These are phyloP conservation scores for Globomyces sp. DNA, from an alignment of 371 early-diverging fungal genomes.

Conservation along the genomic window DNA sequence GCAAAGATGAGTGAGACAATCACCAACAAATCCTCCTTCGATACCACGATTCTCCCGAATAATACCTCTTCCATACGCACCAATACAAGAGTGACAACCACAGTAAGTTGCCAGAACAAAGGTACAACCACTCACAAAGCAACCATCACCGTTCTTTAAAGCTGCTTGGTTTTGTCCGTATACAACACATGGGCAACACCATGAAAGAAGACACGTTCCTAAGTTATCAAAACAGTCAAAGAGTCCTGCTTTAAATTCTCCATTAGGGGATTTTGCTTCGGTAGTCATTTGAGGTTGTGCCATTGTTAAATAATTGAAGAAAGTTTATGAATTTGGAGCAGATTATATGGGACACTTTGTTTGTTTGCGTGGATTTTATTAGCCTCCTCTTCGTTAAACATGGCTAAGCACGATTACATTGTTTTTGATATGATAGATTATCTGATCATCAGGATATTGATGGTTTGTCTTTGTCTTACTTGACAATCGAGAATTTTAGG, in stretches of 20 bases:
- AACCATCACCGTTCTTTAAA: background rate
- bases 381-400: too few species aligned
- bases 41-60: background rate
- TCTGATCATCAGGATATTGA: too few species aligned
- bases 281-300: background rate
- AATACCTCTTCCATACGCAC: background rate
- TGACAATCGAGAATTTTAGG: too few species aligned
- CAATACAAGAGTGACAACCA: background rate
- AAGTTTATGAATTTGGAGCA: too few species aligned
- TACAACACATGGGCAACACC: constrained; percentile 1
- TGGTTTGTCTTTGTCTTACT: too few species aligned
- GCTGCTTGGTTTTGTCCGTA: constrained; percentile 8
- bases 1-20: background rate
- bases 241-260: background rate
- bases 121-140: background rate
- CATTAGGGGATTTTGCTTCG: background rate
- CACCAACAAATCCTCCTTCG: background rate
- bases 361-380: too few species aligned
- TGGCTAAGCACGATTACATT: too few species aligned
- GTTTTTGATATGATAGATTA: too few species aligned
- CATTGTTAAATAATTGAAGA: too few species aligned
- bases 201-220: constrained; percentile 3
- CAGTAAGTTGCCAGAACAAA: background rate
- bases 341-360: too few species aligned
- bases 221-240: background rate